Conservation (phyloP, 140 eudicot genomes). For the Eryngium alpinum region DNA sequence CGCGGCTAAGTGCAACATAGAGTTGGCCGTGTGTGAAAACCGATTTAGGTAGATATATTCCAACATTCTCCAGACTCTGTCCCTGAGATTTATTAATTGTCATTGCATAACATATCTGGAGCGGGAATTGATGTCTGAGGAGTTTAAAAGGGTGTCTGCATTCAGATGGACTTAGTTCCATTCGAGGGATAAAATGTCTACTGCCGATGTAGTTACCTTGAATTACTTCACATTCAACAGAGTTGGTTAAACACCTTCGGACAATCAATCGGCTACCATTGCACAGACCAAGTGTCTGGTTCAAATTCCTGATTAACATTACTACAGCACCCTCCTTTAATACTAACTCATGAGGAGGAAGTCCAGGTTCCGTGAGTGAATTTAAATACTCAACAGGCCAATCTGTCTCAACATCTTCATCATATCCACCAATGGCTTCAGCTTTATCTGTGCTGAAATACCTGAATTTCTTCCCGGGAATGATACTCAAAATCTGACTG, state of each 20-base stretch:
- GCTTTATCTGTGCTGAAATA: neutral
- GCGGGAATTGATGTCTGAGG: neutral
- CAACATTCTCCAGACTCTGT: neutral
- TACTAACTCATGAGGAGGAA: neutral
- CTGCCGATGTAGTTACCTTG: neutral
- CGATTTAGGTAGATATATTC: neutral
- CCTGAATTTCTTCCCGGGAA: neutral
- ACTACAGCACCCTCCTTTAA: neutral
- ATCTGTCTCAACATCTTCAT: accelerated
- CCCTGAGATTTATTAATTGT: neutral
- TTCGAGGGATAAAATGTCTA: neutral
- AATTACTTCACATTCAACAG: neutral
- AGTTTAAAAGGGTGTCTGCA: neutral
- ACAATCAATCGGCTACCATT: neutral
- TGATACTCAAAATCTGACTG: neutral
- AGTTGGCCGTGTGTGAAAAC: neutral
- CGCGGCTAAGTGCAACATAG: neutral
- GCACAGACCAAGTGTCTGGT: neutral
- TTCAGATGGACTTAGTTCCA: neutral
- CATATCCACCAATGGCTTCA: neutral
- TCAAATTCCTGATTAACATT: neutral
- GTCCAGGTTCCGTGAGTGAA: neutral
- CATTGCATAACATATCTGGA: neutral
- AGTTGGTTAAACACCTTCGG: neutral
- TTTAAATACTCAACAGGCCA: neutral